Conservation (phyloP, 108 stramenopile species). For the Nannochloropsis gaditana region DNA sequence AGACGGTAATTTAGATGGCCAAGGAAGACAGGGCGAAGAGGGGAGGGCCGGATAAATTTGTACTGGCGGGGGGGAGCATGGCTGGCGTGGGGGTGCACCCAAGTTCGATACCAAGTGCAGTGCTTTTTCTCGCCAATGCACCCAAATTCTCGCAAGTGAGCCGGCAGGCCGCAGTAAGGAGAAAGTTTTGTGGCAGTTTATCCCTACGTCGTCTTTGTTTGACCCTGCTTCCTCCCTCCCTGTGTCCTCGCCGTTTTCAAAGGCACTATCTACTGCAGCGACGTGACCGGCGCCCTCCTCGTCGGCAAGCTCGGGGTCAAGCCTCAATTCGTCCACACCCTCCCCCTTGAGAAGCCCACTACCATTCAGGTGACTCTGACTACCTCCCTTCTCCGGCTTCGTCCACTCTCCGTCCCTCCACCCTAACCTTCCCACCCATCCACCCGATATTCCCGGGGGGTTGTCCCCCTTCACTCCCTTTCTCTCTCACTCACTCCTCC, state of each 20-base stretch:
- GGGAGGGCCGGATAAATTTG: not conserved
- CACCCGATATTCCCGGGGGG: slow-evolving; percentile 3
- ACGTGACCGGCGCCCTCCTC: slow-evolving; percentile 34
- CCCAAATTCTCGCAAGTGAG: no score
- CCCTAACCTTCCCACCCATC: not conserved
- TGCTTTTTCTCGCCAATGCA: not conserved
- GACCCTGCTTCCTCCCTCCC: slow-evolving; percentile 24
- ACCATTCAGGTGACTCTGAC: not conserved
- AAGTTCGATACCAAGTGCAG: not conserved
- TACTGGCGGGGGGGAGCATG: not conserved
- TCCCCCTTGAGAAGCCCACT: slow-evolving; percentile 35
- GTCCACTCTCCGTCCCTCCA: not conserved
- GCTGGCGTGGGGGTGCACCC: not conserved
- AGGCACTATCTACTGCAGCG: slow-evolving; percentile 33
- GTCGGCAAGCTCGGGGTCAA: slow-evolving; percentile 38
- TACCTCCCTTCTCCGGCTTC: not conserved
- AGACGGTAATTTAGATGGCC: not conserved
- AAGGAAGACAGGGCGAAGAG: not conserved
- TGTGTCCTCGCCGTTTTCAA: slow-evolving; percentile 24
- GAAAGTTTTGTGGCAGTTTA: no score
- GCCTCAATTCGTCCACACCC: slow-evolving; percentile 34
- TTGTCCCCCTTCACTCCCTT: not conserved
- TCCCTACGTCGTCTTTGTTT: not conserved
- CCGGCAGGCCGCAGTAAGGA: no score
- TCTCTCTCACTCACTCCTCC: not conserved